Evolutionary conservation across 768 basidiomycete genomes (phyloP).

Genomic region (Agaricus sinodeliciosus): DNA sequence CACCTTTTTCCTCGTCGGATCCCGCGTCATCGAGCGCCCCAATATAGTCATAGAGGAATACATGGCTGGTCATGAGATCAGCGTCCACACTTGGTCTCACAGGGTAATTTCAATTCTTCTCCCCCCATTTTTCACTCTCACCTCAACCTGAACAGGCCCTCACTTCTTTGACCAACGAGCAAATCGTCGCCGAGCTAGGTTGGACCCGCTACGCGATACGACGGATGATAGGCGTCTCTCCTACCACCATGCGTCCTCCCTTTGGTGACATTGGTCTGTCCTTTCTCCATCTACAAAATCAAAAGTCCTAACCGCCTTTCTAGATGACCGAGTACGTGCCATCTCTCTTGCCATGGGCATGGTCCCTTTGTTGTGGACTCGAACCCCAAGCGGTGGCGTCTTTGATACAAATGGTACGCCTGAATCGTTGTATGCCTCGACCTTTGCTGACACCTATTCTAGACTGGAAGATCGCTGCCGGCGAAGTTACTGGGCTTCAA

Average conservation of each 20-base stretch:
- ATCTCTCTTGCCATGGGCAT: constrained; percentile 90
- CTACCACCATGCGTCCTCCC: constrained; percentile 74
- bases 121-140: neutral
- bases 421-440: neutral
- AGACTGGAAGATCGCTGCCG: constrained; percentile 89
- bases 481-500: constrained; percentile 46
- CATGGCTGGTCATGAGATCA: constrained; percentile 74
- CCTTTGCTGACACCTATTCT: constrained; percentile 2
- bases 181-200: constrained; percentile 90
- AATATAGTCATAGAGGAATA: constrained; percentile 72
- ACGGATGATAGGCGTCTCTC: constrained; percentile 65
- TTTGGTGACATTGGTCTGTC: constrained; percentile 68
- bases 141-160: constrained; percentile 34
- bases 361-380: constrained; percentile 87
- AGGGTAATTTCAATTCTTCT: constrained; percentile 29
- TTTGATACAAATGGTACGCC: constrained; percentile 68
- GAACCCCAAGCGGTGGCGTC: constrained; percentile 39
- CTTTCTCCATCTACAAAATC: neutral
- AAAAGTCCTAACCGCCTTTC: constrained; percentile 3
- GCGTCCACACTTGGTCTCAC: constrained; percentile 92
- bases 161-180: constrained; percentile 66
- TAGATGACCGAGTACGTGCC: constrained; percentile 87
- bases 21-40: constrained; percentile 77
- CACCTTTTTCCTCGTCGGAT: constrained; percentile 91
- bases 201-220: constrained; percentile 89